Percentiles rank a stretch among this genome's conserved stretches.
Conservation (phyloP, 192 early-diverging fungal species). For the Coemansia sp. region DNA sequence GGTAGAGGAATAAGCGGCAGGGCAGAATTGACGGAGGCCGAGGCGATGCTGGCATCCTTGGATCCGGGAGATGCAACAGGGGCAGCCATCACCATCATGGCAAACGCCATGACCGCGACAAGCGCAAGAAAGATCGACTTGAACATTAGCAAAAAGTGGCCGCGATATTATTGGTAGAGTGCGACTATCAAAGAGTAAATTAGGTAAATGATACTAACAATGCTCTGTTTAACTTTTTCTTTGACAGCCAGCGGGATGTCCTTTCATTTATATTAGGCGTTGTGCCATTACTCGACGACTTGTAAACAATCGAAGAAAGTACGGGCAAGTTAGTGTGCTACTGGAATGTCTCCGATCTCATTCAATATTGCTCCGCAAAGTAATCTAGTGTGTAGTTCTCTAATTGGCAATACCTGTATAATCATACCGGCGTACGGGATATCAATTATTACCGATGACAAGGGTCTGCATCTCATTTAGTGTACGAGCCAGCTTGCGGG, state of each 20-base stretch:
- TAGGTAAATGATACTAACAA: neutral
- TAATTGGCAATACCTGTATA: neutral
- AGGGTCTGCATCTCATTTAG: neutral
- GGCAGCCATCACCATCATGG: slow-evolving; percentile 53
- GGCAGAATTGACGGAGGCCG: neutral
- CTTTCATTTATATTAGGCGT: neutral
- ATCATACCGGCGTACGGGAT: neutral
- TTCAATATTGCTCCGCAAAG: slow-evolving; percentile 5
- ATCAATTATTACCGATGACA: neutral
- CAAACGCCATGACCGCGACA: slow-evolving; percentile 39
- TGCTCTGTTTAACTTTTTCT: neutral
- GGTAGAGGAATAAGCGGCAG: slow-evolving; percentile 2
- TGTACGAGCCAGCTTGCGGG: neutral
- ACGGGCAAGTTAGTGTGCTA: neutral
- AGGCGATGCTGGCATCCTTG: slow-evolving; percentile 9
- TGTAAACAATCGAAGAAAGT: neutral
- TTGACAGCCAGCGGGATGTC: neutral
- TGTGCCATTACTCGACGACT: neutral
- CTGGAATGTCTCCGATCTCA: neutral
- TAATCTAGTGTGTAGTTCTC: neutral
- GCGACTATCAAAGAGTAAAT: neutral
- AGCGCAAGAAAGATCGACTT: slow-evolving; percentile 42
- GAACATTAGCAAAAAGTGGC: slow-evolving; percentile 24
- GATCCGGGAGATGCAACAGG: slow-evolving; percentile 11
- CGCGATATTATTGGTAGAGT: neutral